These are phyloP conservation scores for Claviceps pusilla DNA, from an alignment of 2,329 filamentous ascomycete species.

Conservation along the genomic window DNA sequence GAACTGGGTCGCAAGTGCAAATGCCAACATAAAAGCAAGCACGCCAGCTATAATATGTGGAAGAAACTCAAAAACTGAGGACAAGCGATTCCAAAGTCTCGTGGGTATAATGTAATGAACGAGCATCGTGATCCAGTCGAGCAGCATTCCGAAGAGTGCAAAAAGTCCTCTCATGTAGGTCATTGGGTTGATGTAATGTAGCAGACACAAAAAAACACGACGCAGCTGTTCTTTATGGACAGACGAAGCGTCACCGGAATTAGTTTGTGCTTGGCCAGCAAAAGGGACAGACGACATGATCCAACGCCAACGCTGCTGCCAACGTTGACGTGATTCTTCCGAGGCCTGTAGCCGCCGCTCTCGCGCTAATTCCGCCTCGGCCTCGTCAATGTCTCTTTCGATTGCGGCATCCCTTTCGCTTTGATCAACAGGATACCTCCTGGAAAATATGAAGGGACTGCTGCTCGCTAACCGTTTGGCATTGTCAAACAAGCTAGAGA, in stretches of 20 bases:
- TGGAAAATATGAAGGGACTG: slow-evolving; percentile 4
- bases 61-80: slow-evolving; percentile 4
- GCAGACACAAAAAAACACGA: slow-evolving; percentile 9
- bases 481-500: slow-evolving; percentile 3
- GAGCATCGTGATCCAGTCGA: slow-evolving; percentile 9
- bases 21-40: slow-evolving; percentile 3
- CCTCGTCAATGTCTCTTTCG: slow-evolving; percentile 10
- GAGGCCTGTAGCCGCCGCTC: slow-evolving; percentile 3
- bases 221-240: background rate
- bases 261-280: background rate
- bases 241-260: background rate
- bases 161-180: slow-evolving; percentile 15
- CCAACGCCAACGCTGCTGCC: slow-evolving; percentile 11
- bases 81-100: slow-evolving; percentile 4
- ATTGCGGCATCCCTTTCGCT: slow-evolving; percentile 12
- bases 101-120: slow-evolving; percentile 6
- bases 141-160: slow-evolving; percentile 11
- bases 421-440: slow-evolving; percentile 5
- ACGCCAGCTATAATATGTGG: slow-evolving; percentile 3
- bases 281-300: slow-evolving; percentile 8
- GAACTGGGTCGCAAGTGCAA: slow-evolving; percentile 3
- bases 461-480: slow-evolving; percentile 5
- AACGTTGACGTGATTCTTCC: slow-evolving; percentile 2
- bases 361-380: slow-evolving; percentile 4
- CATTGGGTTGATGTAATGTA: slow-evolving; percentile 16